Evolutionary conservation across 2,329 filamentous ascomycete genomes (phyloP), one percentile per base, ranked within the genome.

Genomic region (Cordyceps cateniannulata): DNA sequence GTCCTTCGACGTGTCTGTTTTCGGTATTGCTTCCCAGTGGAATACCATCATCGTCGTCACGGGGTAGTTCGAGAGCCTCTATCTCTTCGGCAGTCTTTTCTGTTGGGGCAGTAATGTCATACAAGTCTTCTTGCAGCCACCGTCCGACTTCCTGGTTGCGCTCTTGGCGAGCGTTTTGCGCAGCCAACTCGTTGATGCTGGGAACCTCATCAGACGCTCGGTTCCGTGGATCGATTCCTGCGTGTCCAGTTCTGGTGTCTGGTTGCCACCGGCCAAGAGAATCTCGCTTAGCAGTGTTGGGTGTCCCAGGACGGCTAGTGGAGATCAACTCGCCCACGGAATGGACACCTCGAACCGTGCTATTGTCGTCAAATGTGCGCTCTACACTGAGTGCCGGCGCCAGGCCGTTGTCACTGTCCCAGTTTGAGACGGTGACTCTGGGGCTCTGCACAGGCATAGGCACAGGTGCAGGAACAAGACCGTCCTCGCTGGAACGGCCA

Each of bases 361-460:
- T 69, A 29, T 68, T 72, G 53, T 76, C 72, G 55, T 72, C 70
- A 38, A 80, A 75, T 7, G 70, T 67, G 16, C 75, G 74, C 62
- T 79, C 77, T 40, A 76, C 64, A 7, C 74, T 70, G 54, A 75
- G 76, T 14, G 75, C 66, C 0, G 71, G 70, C 24, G 67, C 62
- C 49, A 60, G 69, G 40, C 68, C 68, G 47, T 70, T 74, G 59
- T 76, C 80, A 63, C 74, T 76, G 50, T 77, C 81, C 79, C 80
- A 85, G 63, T 82, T 72, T 1, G 83, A 85, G 52, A 85, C 80
- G 6, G 78, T 83, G 22, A 85, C 80, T 29, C 77, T 77, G 7
- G 83, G 82, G 66, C 83, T 85, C 62, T 76, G 77, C 22, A 72
- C 69, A 35, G 74, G 69, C 77, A 81, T 81, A 58, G 72, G 66